phyloP scores from a whole-genome alignment of 768 basidiomycete species.

The Lentinula aciculospora region DNA sequence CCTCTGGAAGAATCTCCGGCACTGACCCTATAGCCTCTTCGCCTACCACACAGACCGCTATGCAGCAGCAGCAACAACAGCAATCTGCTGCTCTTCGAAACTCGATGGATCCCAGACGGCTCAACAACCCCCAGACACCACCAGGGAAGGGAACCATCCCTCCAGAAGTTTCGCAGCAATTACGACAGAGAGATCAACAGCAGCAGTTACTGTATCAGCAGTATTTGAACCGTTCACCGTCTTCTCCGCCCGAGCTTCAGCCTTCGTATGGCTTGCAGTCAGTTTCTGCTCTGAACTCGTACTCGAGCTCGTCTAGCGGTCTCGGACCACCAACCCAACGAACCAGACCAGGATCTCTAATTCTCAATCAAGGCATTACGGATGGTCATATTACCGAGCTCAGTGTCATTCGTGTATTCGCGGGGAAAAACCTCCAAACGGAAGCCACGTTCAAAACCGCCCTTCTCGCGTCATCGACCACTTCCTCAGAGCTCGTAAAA shows the following conservation, averaged over 20 bases:
- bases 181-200: slow-evolving; percentile 85
- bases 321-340: slow-evolving; percentile 48
- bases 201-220: slow-evolving; percentile 85
- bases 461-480: slow-evolving; percentile 81
- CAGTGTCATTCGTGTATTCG: slow-evolving; percentile 94
- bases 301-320: slow-evolving; percentile 40
- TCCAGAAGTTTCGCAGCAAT: slow-evolving; percentile 54
- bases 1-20: slow-evolving; percentile 36
- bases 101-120: slow-evolving; percentile 23
- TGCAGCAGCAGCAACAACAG: slow-evolving; percentile 54
- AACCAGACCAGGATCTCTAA: slow-evolving; percentile 73
- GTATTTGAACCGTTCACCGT: slow-evolving; percentile 83
- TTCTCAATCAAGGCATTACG: slow-evolving; percentile 61
- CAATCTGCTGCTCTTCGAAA: slow-evolving; percentile 21
- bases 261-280: slow-evolving; percentile 75
- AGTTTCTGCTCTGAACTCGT: slow-evolving; percentile 51
- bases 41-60: slow-evolving; percentile 45
- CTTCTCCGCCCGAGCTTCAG: slow-evolving; percentile 69
- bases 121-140: slow-evolving; percentile 15
- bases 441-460: slow-evolving; percentile 99
- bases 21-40: slow-evolving; percentile 28
- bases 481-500: slow-evolving; percentile 74
- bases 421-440: slow-evolving; percentile 83
- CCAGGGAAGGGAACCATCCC: slow-evolving; percentile 21
- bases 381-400: slow-evolving; percentile 70